Evolutionary conservation across 192 early-diverging fungal genomes (phyloP), one percentile per base, ranked within the genome.

Genomic region (Glomus cerebriforme): DNA sequence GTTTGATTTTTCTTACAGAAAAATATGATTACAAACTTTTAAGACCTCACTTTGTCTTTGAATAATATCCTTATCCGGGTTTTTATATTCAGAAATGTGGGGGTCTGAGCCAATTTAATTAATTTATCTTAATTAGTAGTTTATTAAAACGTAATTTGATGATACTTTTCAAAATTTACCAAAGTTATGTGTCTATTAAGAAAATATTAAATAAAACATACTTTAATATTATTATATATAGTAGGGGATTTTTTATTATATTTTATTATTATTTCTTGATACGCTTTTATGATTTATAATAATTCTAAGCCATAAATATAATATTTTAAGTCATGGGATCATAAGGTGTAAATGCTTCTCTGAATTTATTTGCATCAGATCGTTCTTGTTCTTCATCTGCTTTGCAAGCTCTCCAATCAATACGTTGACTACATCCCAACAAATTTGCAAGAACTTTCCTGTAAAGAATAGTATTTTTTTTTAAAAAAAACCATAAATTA

Each of bases 361-460:
- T 71, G 49, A 71, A 71, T 47, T 71, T 49, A 43, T 71, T 35
- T 15, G 69, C 37, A 71, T 71, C 69, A 7, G 7, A n/a, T 17
- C 26, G 31, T 73, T 73, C 78, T 39, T 34, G 71, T 26, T 69
- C 47, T 43, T 78, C 77, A 34, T 27, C 10, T 6, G 49, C 1
- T 35, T 24, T 78, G 76, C 95, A 96, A 24, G 82, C 79, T 82
- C 92, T 95, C 97, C 97, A 98, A 79, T 93, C 86, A 70, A 87
- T 91, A 69, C 93, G 86, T 17, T 93, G 88, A 19, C 93, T 92
- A 1, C 77, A 80, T 0, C 85, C 93, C 39, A 97, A 78, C 7
- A 93, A 81, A 10, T 84, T 84, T 0, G 95, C 92, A 60, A 96
- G 80, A 0, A 93, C 86, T 49, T 81, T 84, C 80, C 90, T 90